Evolutionary conservation across 2,329 filamentous ascomycete genomes (phyloP), one percentile per base, ranked within the genome.

Genomic region (Plectosphaerella sp.): DNA sequence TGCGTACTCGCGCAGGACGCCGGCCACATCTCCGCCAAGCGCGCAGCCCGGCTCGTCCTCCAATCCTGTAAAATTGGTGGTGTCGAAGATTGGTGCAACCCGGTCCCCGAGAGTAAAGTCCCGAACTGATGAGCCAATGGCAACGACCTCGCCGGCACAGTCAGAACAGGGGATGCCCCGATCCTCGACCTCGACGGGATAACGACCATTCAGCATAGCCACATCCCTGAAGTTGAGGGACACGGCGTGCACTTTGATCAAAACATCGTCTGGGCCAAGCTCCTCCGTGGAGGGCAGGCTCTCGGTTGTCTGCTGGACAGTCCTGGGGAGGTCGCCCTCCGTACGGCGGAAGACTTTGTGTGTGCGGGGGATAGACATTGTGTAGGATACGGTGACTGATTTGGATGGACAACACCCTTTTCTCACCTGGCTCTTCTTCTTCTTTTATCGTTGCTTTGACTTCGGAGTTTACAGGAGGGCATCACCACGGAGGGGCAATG

Each of bases 151-250:
- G 9, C 55, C 61, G 3, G 56, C 54, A 28, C 49, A 51, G 52
- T 63, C 61, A 8, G 60, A 62, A 11, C 45, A 52, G 0, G 57
- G 47, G 20, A 65, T 57, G 36, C 61, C 61, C 4, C 47, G 33
- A 0, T 55, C 46, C 18, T 53, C 15, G 10, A 52, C 47, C 10
- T 51, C 25, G 2, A 53, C 37, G 1, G 58, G 58, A 51, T 65
- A 65, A 9, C 47, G 51, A 5, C 61, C 62, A 50, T 60, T 49
- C n/a, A 63, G 48, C 57, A 65, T 63, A 15, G 37, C 57, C 1
- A 61, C 57, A n/a, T 65, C 63, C 18, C 63, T 58, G 39, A 52
- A 59, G 37, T 59, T 59, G 15, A 59, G 45, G 4, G 57, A 59
- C 10, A 58, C 57, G 20, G 57, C 55, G 14, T 55, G 53, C n/a